Conservation (phyloP, 768 basidiomycete genomes). For the Leccinum arenicola region DNA sequence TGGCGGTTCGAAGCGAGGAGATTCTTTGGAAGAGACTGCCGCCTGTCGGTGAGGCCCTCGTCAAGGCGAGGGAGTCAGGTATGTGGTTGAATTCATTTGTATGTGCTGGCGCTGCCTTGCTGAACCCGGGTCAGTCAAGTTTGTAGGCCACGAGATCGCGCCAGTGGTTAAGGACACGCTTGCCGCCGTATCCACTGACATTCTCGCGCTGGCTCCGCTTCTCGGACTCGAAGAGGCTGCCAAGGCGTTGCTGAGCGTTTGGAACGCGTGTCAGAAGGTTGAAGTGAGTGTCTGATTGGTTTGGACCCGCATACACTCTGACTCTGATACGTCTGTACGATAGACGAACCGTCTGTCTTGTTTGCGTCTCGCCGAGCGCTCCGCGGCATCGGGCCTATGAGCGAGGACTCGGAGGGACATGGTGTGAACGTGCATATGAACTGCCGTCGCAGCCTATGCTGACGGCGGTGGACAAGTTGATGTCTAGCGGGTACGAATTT, state of each 20-base stretch:
- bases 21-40: not conserved
- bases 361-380: conserved; percentile 69
- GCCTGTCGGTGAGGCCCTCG: conserved; percentile 22
- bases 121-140: conserved; percentile 23
- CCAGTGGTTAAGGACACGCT: conserved; percentile 38
- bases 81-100: not conserved
- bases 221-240: conserved; percentile 54
- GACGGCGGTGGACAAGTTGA: too few species aligned
- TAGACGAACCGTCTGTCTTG: conserved; percentile 69
- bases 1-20: too few species aligned
- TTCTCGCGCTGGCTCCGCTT: conserved; percentile 51
- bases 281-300: conserved; percentile 44
- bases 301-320: not conserved
- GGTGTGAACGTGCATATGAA: too few species aligned
- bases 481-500: too few species aligned
- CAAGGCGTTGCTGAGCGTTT: conserved; percentile 53
- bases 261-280: conserved; percentile 58
- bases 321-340: not conserved
- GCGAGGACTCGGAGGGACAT: too few species aligned
- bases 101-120: not conserved
- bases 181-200: conserved; percentile 32
- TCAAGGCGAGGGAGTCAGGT: conserved; percentile 23
- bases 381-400: conserved; percentile 42
- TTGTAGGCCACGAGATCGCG: conserved; percentile 32
- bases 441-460: too few species aligned